Evolutionary conservation across 306 rosid species (phyloP), one percentile per base, ranked within the genome.

Genomic region (Leucaena leucocephala): DNA sequence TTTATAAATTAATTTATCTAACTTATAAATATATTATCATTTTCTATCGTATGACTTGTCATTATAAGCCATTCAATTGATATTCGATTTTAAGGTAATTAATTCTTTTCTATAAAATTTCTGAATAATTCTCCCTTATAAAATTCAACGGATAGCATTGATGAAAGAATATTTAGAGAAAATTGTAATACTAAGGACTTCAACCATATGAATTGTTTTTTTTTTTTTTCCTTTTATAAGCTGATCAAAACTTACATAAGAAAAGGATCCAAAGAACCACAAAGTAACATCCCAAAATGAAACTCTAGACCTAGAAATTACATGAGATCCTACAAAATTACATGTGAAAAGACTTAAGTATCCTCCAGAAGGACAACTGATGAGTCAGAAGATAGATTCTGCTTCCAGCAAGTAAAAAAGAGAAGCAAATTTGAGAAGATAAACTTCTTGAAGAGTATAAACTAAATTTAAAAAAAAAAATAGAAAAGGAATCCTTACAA

Each of bases 401-500:
- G 78, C 8, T 57, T 2, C 86, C 92, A 90, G 89, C 80, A 84
- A 49, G 54, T 35, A 50, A 65, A 63, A 27, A 38, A 17, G 14
- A 65, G 22, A 36, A 35, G 22, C 27, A 66, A 42, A 21, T 10
- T 67, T 3, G 68, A 39, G 8, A 21, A 75, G n/a, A 3, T 14
- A 48, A 6, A 48, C 6, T 3, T n/a, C 17, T 14, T 1, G 16
- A 14, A 6, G 6, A 13, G 54, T 27, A 27, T 48, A 14, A 13
- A 40, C 6, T 40, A 4, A 13, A 45, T 1, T 27, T 27, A 27
- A 27, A 27, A 27, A 27, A 27, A 10, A 45, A 12, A 45, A 0
- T 2, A 3, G 3, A 45, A 45, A 45, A 45, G 11, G 4, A 27
- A 45, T 12, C 11, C 58, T 52, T 52, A 17, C 27, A 52, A 3